A percentile compares a stretch with the other conserved stretches of the same genome.
Evolutionary conservation across 441 rosid species (phyloP).

Genomic region (Euphorbia schlechtendalii): DNA sequence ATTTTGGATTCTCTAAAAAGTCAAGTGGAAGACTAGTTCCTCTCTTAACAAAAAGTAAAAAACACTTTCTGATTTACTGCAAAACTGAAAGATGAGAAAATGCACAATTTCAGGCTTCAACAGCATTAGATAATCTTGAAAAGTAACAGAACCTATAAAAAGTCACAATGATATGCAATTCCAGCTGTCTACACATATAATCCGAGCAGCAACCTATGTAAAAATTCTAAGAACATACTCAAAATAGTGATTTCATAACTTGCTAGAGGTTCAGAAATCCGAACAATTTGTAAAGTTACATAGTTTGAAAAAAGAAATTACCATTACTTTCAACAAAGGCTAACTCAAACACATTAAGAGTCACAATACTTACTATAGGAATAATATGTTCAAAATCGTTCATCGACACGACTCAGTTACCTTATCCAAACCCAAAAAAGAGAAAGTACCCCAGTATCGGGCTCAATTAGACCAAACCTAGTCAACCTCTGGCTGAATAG

Average conservation of each 20-base stretch:
- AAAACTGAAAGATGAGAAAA: neutral
- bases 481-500: neutral
- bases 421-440: neutral
- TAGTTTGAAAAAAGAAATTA: neutral
- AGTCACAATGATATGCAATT: neutral
- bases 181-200: neutral
- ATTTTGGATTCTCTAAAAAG: slow-evolving; percentile 31
- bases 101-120: neutral
- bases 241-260: neutral
- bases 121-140: neutral
- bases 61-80: slow-evolving; percentile 6
- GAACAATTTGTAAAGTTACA: neutral
- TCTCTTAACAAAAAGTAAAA: slow-evolving; percentile 10
- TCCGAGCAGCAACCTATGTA: neutral
- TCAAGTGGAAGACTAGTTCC: slow-evolving; percentile 20
- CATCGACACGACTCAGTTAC: neutral
- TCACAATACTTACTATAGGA: neutral
- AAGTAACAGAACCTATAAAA: neutral
- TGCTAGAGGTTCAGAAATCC: slow-evolving; percentile 1
- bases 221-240: neutral
- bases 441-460: neutral
- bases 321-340: neutral
- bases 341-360: neutral
- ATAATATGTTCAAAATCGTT: neutral
- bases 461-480: neutral